Conservation (phyloP, 495 filamentous ascomycete species). For the Lentithecium fluviatile region DNA sequence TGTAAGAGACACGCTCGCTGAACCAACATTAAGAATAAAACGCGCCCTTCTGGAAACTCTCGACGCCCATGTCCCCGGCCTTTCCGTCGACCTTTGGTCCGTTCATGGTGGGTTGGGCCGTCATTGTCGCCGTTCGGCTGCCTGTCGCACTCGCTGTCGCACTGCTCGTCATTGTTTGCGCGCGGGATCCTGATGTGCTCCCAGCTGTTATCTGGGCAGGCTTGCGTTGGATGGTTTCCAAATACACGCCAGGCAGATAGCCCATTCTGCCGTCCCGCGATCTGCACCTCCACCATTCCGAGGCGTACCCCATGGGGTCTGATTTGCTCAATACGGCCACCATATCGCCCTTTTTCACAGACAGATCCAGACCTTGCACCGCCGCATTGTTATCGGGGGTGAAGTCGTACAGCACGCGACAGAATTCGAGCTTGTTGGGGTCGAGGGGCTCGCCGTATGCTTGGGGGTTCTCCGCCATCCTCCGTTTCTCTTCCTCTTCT, state of each 20-base stretch:
- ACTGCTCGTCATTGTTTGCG: constrained; percentile 43
- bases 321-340: constrained; percentile 92
- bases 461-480: constrained; percentile 52
- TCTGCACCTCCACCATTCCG: constrained; percentile 96
- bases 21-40: constrained; percentile 62
- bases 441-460: constrained; percentile 58
- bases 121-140: constrained; percentile 43
- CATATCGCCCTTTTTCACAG: constrained; percentile 91
- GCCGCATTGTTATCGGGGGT: constrained; percentile 60
- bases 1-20: constrained; percentile 1
- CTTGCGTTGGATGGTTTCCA: constrained; percentile 74
- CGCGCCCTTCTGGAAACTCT: constrained; percentile 88
- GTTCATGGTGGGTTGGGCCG: constrained; percentile 59
- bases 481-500: constrained; percentile 70
- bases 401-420: constrained; percentile 91
- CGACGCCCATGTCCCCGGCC: constrained; percentile 62
- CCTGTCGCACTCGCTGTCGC: constrained; percentile 44
- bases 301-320: constrained; percentile 86
- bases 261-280: constrained; percentile 88
- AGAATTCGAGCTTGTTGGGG: constrained; percentile 89
- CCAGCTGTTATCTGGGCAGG: constrained; percentile 53
- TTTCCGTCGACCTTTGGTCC: constrained; percentile 39
- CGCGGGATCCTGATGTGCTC: constrained; percentile 47
- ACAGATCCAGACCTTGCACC: constrained; percentile 73
- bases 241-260: constrained; percentile 84